A percentile compares a stretch with the other conserved stretches of the same genome.
Conservation (phyloP, 768 basidiomycete species). For the Myochromella boudieri region DNA sequence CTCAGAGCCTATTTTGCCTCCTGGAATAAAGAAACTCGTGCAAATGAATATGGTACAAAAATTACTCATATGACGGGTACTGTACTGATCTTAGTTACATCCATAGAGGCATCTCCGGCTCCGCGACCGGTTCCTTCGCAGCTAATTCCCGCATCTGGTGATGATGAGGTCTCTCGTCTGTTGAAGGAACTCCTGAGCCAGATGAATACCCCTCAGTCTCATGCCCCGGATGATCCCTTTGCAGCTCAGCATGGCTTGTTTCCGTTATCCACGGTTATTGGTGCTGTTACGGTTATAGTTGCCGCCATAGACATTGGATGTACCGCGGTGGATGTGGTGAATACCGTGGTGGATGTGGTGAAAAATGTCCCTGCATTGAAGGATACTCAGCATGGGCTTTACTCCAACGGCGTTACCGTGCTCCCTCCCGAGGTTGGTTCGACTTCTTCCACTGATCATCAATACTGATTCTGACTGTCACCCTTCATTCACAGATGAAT, state of each 20-base stretch:
- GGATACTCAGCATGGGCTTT: neutral
- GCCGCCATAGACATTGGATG: neutral
- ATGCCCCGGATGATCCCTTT: neutral
- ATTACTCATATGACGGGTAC: neutral
- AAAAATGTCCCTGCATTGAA: neutral
- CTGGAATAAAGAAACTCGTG: constrained; percentile 4
- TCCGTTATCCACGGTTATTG: neutral
- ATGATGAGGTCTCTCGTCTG: too few relatives aligned
- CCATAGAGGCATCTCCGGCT: neutral
- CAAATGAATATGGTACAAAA: neutral
- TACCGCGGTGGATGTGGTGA: neutral
- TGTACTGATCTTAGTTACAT: neutral
- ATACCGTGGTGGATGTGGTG: too few relatives aligned
- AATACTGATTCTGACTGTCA: neutral
- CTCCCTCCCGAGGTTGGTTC: neutral
- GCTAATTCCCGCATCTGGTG: too few relatives aligned
- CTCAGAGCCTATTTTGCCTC: constrained; percentile 1
- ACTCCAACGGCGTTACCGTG: neutral
- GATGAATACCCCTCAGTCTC: neutral
- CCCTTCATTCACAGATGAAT: neutral
- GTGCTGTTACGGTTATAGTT: neutral
- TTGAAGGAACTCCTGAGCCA: too few relatives aligned
- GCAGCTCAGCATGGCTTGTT: neutral
- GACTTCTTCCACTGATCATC: constrained; percentile 1
- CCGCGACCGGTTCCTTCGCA: too few relatives aligned